These are phyloP conservation scores for Penicillium sp. DNA, from an alignment of 2,329 filamentous ascomycete species.

Conservation along the genomic window DNA sequence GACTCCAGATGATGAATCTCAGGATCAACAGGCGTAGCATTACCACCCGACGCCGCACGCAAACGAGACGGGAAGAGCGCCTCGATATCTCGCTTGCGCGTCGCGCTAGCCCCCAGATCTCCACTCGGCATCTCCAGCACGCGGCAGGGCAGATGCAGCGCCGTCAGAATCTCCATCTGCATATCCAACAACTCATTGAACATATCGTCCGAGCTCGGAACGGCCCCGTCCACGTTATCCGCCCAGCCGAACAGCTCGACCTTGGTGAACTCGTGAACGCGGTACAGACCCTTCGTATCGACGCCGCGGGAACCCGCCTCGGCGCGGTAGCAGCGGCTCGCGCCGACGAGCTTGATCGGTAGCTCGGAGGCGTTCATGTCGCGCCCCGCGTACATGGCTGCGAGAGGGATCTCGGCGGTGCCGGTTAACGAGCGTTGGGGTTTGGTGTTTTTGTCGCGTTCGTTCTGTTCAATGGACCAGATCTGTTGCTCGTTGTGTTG, in stretches of 20 bases:
- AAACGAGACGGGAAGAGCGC: conserved; percentile 83
- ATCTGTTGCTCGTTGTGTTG: conserved; percentile 88
- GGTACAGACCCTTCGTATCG: conserved; percentile 91
- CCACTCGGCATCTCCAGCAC: conserved; percentile 87
- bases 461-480: conserved; percentile 71
- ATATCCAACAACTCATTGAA: conserved; percentile 86
- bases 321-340: conserved; percentile 90
- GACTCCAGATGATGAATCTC: conserved; percentile 45
- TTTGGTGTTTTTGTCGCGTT: conserved; percentile 59
- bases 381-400: conserved; percentile 79
- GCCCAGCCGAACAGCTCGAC: conserved; percentile 98
- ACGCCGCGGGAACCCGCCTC: conserved; percentile 88
- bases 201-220: conserved; percentile 45
- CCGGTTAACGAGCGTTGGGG: conserved; percentile 76
- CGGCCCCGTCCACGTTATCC: conserved; percentile 50
- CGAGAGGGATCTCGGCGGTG: conserved; percentile 92
- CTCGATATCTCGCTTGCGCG: conserved; percentile 88
- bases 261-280: conserved; percentile 98
- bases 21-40: conserved; percentile 6
- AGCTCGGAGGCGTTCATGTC: conserved; percentile 65
- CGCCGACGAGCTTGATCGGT: conserved; percentile 76
- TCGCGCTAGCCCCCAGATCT: conserved; percentile 86
- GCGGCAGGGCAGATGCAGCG: conserved; percentile 78
- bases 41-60: conserved; percentile 15
- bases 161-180: conserved; percentile 77